Evolutionary conservation across 2,329 filamentous ascomycete species (phyloP).

Genomic region (Trichoderma cornu-damae): DNA sequence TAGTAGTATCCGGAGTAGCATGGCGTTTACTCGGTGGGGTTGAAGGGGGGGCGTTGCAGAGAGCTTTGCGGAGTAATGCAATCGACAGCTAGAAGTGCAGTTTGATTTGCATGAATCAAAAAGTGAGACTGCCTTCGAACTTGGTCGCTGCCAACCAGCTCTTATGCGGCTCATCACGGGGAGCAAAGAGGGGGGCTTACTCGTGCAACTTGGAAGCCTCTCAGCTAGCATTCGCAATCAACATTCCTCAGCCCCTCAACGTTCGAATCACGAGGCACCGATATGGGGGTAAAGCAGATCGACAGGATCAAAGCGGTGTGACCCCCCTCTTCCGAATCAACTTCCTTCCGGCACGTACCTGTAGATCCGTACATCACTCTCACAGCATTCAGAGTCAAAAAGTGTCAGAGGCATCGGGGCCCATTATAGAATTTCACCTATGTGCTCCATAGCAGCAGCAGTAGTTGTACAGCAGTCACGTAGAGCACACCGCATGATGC

Average conservation of each 20-base stretch:
- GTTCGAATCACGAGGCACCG: background rate
- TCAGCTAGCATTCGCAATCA: background rate
- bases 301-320: background rate
- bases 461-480: too few relatives aligned
- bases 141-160: background rate
- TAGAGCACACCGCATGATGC: slow-evolving; percentile 1
- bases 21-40: background rate
- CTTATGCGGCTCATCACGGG: slow-evolving; percentile 2
- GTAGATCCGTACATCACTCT: background rate
- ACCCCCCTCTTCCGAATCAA: background rate
- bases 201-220: background rate
- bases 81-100: background rate
- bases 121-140: background rate
- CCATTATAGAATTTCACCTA: background rate
- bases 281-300: background rate
- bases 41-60: background rate
- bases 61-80: background rate
- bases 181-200: slow-evolving; percentile 1
- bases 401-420: background rate
- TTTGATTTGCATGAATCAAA: background rate
- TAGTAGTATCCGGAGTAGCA: slow-evolving; percentile 1
- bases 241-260: slow-evolving; percentile 7
- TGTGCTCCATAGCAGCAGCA: too few relatives aligned
- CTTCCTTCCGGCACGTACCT: background rate
- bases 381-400: background rate